Conservation (phyloP, 257 asterid genomes). For the Capsicum pubescens region DNA sequence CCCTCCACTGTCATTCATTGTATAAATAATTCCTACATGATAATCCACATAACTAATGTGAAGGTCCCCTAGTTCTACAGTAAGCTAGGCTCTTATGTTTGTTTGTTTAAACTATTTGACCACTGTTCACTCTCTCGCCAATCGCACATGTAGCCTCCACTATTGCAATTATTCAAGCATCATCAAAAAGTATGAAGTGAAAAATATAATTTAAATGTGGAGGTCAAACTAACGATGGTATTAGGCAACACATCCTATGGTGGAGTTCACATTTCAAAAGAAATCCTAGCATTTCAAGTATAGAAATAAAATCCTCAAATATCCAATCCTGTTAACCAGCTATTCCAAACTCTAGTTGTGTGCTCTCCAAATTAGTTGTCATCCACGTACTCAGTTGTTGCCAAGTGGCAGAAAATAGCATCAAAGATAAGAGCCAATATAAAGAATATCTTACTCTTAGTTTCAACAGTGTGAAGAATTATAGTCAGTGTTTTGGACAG, state of each 20-base stretch:
- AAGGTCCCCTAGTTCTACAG: background rate
- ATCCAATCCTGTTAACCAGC: constrained; percentile 1
- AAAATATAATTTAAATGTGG: background rate
- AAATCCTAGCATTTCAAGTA: background rate
- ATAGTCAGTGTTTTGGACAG: no score
- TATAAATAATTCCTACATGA: background rate
- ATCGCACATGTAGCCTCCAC: background rate
- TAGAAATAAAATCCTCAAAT: background rate
- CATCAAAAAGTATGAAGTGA: constrained; percentile 5
- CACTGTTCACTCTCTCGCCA: background rate
- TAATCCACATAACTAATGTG: background rate
- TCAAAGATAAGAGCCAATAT: background rate
- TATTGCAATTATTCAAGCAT: background rate
- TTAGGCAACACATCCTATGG: background rate
- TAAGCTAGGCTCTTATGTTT: background rate
- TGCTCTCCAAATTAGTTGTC: background rate
- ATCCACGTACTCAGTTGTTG: background rate
- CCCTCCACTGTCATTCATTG: background rate
- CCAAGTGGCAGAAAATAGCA: constrained; percentile 16
- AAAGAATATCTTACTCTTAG: constrained; percentile 10
- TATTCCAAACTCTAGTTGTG: background rate
- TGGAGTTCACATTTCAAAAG: background rate
- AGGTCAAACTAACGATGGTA: background rate
- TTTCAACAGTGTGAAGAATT: constrained; percentile 22
- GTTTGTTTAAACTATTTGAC: background rate